These are phyloP conservation scores for Physcia stellaris DNA, from an alignment of 495 filamentous ascomycete species.

Conservation along the genomic window DNA sequence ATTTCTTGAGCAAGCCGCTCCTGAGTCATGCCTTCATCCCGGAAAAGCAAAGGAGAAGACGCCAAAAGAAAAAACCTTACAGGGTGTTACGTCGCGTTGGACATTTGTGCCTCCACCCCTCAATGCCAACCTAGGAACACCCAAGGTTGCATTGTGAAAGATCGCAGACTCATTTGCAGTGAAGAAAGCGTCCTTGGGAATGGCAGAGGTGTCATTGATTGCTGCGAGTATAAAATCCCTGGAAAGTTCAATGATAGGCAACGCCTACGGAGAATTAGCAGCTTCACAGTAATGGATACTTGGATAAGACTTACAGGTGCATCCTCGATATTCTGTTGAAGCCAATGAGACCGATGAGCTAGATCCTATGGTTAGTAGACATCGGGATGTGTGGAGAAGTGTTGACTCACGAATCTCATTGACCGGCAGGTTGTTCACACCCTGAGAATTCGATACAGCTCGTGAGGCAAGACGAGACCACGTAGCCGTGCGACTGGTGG, in stretches of 20 bases:
- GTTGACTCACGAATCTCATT: too few relatives aligned
- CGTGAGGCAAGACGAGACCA: neutral
- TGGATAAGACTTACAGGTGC: too few relatives aligned
- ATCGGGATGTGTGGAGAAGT: too few relatives aligned
- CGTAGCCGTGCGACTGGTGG: neutral
- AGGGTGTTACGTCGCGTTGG: neutral
- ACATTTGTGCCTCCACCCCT: neutral
- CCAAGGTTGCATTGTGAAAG: neutral
- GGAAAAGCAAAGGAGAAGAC: too few relatives aligned
- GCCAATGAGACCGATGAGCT: neutral
- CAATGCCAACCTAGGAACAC: neutral
- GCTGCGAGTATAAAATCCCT: neutral
- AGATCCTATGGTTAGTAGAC: neutral
- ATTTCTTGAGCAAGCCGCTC: too few relatives aligned
- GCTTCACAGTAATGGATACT: too few relatives aligned
- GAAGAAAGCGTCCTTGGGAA: too few relatives aligned
- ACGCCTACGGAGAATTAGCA: too few relatives aligned
- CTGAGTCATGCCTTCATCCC: too few relatives aligned
- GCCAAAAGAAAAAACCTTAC: too few relatives aligned
- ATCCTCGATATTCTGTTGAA: neutral
- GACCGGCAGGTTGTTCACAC: neutral
- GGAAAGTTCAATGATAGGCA: neutral
- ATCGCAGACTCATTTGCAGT: too few relatives aligned
- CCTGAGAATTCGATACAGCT: neutral
- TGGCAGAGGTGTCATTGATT: neutral